Conservation (phyloP, 805 yeast species). For the Candida cerambycidarum region DNA sequence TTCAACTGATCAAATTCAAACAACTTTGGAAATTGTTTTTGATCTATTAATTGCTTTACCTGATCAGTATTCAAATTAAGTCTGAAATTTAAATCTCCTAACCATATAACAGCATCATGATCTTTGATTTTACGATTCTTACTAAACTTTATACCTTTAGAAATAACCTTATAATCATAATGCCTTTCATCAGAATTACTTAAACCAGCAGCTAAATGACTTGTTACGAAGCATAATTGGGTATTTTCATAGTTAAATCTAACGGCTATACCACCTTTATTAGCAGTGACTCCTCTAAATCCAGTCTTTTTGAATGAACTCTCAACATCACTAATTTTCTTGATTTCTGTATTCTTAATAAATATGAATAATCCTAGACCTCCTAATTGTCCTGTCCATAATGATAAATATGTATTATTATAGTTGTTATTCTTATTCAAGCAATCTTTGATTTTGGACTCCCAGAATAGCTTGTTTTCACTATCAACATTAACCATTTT, state of each 20-base stretch:
- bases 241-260: conserved; percentile 66
- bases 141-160: conserved; percentile 66
- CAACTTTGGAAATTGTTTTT: conserved; percentile 49
- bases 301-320: conserved; percentile 88
- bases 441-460: conserved; percentile 51
- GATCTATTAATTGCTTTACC: conserved; percentile 54
- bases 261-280: conserved; percentile 78
- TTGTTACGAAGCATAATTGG: conserved; percentile 72
- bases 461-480: conserved; percentile 62
- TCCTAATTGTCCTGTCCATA: conserved; percentile 82
- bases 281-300: conserved; percentile 83
- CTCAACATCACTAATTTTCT: conserved; percentile 59
- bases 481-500: conserved; percentile 80
- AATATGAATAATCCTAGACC: conserved; percentile 76
- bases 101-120: conserved; percentile 85
- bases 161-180: conserved; percentile 78
- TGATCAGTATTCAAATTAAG: conserved; percentile 69
- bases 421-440: conserved; percentile 39
- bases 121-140: conserved; percentile 51
- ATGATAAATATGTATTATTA: conserved; percentile 48
- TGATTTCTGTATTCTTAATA: conserved; percentile 52
- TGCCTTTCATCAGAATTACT: conserved; percentile 80
- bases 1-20: conserved; percentile 76
- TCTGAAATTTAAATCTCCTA: conserved; percentile 93
- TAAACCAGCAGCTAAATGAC: conserved; percentile 94